These are phyloP conservation scores for Colletotrichum brevisporum DNA, from an alignment of 2,329 filamentous ascomycete species.

Conservation along the genomic window DNA sequence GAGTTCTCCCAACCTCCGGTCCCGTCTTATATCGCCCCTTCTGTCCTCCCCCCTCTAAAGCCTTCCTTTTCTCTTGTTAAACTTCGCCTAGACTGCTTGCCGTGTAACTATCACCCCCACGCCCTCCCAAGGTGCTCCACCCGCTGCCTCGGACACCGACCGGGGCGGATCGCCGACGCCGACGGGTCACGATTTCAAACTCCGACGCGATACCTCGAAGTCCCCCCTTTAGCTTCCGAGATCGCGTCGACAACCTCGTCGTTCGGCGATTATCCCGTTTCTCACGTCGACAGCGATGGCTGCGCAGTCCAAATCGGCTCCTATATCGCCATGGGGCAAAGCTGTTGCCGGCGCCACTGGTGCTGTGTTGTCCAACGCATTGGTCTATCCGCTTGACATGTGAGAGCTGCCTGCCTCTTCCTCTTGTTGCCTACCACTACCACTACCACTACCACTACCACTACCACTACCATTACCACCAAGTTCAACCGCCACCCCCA, in stretches of 20 bases:
- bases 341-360: constrained; percentile 94
- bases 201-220: constrained; percentile 45
- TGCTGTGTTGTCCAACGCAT: constrained; percentile 92
- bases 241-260: background rate
- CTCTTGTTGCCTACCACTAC: constrained; percentile 2
- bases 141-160: constrained; percentile 25
- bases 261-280: background rate
- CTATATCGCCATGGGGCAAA: constrained; percentile 91
- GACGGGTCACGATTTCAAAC: constrained; percentile 15
- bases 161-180: constrained; percentile 31
- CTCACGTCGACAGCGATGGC: constrained; percentile 56
- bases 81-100: background rate
- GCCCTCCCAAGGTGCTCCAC: background rate
- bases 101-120: background rate
- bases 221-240: background rate
- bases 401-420: constrained; percentile 61
- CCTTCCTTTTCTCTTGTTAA: too few species aligned
- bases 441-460: background rate
- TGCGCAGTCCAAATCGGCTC: constrained; percentile 74
- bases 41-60: too few species aligned
- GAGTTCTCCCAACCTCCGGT: too few species aligned
- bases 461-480: background rate
- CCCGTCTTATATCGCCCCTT: too few species aligned
- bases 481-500: background rate
- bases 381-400: constrained; percentile 98